phyloP scores from a whole-genome alignment of 805 yeast genomes.

The Kazachstania bromeliacearum region DNA sequence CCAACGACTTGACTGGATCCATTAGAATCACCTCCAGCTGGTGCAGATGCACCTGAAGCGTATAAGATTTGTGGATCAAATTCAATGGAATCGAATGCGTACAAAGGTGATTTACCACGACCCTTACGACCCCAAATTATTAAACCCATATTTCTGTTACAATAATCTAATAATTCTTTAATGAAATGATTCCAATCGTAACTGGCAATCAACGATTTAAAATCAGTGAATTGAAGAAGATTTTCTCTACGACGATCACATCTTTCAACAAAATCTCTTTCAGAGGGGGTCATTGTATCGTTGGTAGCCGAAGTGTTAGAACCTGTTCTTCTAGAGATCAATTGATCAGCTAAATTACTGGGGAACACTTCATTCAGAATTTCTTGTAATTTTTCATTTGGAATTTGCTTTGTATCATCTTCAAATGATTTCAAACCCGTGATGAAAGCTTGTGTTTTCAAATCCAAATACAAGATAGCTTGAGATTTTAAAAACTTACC shows the following conservation, averaged over 20 bases:
- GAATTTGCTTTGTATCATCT: conserved; percentile 8
- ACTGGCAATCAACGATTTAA: conserved; percentile 49
- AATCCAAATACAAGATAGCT: conserved; percentile 68
- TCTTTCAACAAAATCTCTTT: conserved; percentile 65
- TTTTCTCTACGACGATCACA: conserved; percentile 64
- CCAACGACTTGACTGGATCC: not conserved
- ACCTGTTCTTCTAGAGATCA: conserved; percentile 25
- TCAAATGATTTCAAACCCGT: conserved; percentile 56
- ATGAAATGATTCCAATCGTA: conserved; percentile 84
- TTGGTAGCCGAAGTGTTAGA: conserved; percentile 17
- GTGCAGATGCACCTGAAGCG: conserved; percentile 16
- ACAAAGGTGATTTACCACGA: conserved; percentile 24
- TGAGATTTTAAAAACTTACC: conserved; percentile 69
- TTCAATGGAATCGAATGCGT: conserved; percentile 15
- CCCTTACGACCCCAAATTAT: conserved; percentile 60
- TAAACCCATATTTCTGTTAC: conserved; percentile 62
- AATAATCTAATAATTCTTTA: conserved; percentile 69
- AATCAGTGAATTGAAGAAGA: conserved; percentile 39
- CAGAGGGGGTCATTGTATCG: conserved; percentile 56
- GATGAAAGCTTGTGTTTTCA: conserved; percentile 92
- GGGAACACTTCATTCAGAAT: conserved; percentile 74
- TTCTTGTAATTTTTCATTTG: conserved; percentile 31
- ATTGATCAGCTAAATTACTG: conserved; percentile 37
- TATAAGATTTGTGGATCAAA: conserved; percentile 18
- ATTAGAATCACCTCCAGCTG: not conserved